Evolutionary conservation across 2,329 filamentous ascomycete species (phyloP).

Genomic region (Aspergillus sp.): DNA sequence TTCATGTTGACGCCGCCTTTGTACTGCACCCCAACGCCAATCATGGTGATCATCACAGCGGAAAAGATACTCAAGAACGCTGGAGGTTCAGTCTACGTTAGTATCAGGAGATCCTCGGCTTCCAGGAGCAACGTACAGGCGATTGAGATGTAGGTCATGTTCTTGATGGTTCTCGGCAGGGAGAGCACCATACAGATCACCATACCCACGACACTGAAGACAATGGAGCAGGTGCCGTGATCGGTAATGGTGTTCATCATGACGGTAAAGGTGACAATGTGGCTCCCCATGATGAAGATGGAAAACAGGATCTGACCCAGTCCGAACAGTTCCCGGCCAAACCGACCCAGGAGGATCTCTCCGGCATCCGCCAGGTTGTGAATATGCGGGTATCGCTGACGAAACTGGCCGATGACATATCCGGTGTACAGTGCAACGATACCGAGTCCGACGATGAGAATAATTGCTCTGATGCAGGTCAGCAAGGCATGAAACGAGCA

Average conservation of each 20-base stretch:
- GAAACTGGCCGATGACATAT: slow-evolving; percentile 59
- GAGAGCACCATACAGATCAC: slow-evolving; percentile 58
- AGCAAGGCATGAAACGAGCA: not conserved
- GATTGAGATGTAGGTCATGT: slow-evolving; percentile 60
- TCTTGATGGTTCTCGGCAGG: slow-evolving; percentile 61
- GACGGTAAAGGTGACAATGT: slow-evolving; percentile 66
- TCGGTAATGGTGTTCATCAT: slow-evolving; percentile 64
- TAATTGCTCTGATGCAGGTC: slow-evolving; percentile 40
- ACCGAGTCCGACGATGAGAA: slow-evolving; percentile 55
- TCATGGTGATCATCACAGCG: slow-evolving; percentile 66
- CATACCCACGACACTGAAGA: slow-evolving; percentile 60
- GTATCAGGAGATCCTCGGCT: not conserved
- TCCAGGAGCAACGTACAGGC: slow-evolving; percentile 40
- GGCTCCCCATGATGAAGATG: slow-evolving; percentile 68
- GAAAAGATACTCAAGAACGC: slow-evolving; percentile 62
- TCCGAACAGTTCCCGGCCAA: slow-evolving; percentile 62
- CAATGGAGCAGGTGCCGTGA: slow-evolving; percentile 61
- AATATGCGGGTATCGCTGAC: slow-evolving; percentile 56
- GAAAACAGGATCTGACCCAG: slow-evolving; percentile 62
- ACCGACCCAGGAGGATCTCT: slow-evolving; percentile 57
- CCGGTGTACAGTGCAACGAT: slow-evolving; percentile 58
- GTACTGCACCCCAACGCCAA: slow-evolving; percentile 58
- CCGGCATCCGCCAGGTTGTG: slow-evolving; percentile 67
- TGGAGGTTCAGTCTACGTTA: slow-evolving; percentile 16
- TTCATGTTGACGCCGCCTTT: slow-evolving; percentile 36